These are phyloP conservation scores for Mycena rosella DNA, from an alignment of 768 basidiomycete species.

Conservation along the genomic window DNA sequence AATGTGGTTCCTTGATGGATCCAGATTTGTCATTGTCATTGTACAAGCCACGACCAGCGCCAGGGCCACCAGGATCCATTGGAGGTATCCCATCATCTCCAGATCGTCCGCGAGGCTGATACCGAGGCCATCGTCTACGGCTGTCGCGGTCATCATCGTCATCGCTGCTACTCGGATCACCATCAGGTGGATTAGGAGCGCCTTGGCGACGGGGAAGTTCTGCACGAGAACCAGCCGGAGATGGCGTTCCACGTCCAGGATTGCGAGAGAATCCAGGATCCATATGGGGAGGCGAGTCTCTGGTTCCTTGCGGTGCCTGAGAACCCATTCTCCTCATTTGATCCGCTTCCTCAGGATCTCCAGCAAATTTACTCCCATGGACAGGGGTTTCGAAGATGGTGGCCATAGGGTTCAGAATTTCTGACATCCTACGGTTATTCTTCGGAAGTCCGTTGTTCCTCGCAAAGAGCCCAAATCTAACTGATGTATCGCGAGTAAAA, in stretches of 20 bases:
- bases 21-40: too few species aligned
- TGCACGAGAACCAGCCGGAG: background rate
- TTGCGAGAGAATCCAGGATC: too few species aligned
- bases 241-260: too few species aligned
- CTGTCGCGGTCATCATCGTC: background rate
- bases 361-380: too few species aligned
- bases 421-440: constrained; percentile 7
- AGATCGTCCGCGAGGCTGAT: too few species aligned
- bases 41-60: too few species aligned
- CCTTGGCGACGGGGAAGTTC: too few species aligned
- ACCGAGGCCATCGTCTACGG: too few species aligned
- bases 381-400: background rate
- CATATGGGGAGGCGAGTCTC: background rate
- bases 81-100: background rate
- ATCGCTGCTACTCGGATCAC: background rate
- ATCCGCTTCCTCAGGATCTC: constrained; percentile 42
- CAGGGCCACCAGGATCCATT: too few species aligned
- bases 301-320: background rate
- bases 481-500: background rate
- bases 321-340: constrained; percentile 18
- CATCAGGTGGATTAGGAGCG: background rate
- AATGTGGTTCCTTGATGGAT: constrained; percentile 44
- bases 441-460: background rate
- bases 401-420: constrained; percentile 7
- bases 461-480: too few species aligned